Evolutionary conservation across 2,329 filamentous ascomycete genomes (phyloP), one percentile per base, ranked within the genome.

Genomic region (Paecilomyces variotii): DNA sequence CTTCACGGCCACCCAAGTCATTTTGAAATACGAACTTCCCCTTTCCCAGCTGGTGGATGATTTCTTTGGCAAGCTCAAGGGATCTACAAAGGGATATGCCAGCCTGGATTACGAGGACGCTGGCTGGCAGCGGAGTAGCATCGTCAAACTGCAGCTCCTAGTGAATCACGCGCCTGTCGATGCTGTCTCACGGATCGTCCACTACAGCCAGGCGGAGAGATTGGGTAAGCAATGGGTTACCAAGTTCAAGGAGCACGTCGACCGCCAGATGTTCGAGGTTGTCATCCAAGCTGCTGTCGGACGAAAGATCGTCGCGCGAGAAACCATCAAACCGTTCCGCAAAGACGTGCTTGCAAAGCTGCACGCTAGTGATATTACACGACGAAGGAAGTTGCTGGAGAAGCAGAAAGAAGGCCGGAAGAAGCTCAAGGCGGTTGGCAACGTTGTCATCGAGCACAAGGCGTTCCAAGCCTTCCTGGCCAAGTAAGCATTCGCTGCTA

Each of bases 381-480:
- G 94, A 59, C 83, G 92, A 39, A 84, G 86, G 68, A 99, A 99
- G 75, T 75, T 99, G 64, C 76, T 99, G 10, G 93, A 97, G 77
- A 96, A 93, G 80, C 94, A 99, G 75, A 99, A 99, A 78, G 92
- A 92, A 64, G 94, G 94, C 0, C 83, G 91, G 58, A 97, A 96
- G 83, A 89, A 88, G 74, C 76, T 99, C 60, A 85, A 90, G 60
- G 79, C 80, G 10, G 78, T 82, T 55, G 90, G 94, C 0, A 96
- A 96, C 70, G 92, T 99, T 0, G 83, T 91, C n/a, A 97, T 99
- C 72, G 92, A 97, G 61, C 91, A 97, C 67, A 89, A 91, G 65
- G 91, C 92, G 2, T 99, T 97, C 72, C 94, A 99, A 74, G 90
- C 86, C 65, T 99, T 99, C 72, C 75, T 99, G 72, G 84, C 91